Percentiles rank a stretch among this genome's conserved stretches.
phyloP scores from a whole-genome alignment of 371 early-diverging fungal genomes.

The Vittaforma corneae region DNA sequence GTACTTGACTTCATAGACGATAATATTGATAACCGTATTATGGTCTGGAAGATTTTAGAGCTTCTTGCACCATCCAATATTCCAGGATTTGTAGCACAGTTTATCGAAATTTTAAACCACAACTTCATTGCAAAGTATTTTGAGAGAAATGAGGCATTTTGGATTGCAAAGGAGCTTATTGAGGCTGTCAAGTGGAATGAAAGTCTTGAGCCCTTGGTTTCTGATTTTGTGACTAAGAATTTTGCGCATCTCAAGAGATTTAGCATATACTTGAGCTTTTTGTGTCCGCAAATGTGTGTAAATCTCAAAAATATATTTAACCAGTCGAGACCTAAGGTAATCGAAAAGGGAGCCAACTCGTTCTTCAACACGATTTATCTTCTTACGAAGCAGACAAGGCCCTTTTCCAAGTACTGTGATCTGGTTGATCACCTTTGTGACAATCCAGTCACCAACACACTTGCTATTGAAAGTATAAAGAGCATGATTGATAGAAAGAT shows the following conservation, averaged over 20 bases:
- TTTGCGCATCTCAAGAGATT: conserved; percentile 22
- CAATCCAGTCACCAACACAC: background rate
- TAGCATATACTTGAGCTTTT: conserved; percentile 27
- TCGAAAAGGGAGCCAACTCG: background rate
- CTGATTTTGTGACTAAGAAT: conserved; percentile 19
- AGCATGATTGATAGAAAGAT: background rate
- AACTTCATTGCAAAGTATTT: conserved; percentile 10
- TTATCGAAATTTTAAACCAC: conserved; percentile 37
- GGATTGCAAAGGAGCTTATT: conserved; percentile 18
- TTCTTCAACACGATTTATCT: background rate
- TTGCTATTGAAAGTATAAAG: background rate
- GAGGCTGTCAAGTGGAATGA: conserved; percentile 13
- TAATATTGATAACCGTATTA: conserved; percentile 5
- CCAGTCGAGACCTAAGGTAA: background rate
- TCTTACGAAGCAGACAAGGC: background rate
- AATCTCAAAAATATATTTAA: conserved; percentile 48
- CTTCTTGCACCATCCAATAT: conserved; percentile 32
- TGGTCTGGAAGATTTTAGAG: conserved; percentile 22
- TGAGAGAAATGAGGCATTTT: conserved; percentile 17
- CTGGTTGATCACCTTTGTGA: conserved; percentile 1
- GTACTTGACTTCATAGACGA: conserved; percentile 34
- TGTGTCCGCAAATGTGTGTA: conserved; percentile 30
- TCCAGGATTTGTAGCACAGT: conserved; percentile 41
- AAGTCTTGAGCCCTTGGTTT: conserved; percentile 13
- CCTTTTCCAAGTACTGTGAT: background rate